Percentiles rank a stretch among this genome's conserved stretches.
Evolutionary conservation across 2,329 filamentous ascomycete species (phyloP).

Genomic region (Diaporthe capsici): DNA sequence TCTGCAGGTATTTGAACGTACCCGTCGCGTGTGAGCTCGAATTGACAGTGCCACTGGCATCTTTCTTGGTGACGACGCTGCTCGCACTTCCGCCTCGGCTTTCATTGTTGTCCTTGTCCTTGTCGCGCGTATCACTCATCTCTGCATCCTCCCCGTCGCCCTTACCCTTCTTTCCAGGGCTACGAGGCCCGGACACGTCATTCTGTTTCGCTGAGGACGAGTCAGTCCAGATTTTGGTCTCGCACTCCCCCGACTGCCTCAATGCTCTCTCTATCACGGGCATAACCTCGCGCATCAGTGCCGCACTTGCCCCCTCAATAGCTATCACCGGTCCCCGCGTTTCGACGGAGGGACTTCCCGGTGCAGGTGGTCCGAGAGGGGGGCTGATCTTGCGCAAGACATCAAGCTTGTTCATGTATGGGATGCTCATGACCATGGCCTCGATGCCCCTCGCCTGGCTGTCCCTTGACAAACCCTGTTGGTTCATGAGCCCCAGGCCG

Average conservation of each 20-base stretch:
- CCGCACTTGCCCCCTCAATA: conserved; percentile 79
- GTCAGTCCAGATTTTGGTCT: conserved; percentile 62
- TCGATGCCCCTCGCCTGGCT: conserved; percentile 66
- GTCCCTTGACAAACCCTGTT: conserved; percentile 40
- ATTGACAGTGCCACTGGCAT: not conserved
- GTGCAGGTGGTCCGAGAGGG: conserved; percentile 64
- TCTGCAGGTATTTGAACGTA: conserved; percentile 70
- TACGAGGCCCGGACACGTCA: conserved; percentile 43
- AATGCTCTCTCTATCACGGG: conserved; percentile 76
- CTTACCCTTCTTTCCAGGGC: conserved; percentile 51
- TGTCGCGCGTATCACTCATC: conserved; percentile 29
- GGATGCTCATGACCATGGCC: conserved; percentile 81
- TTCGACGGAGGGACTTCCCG: conserved; percentile 50
- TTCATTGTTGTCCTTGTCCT: not conserved
- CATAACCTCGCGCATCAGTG: conserved; percentile 70
- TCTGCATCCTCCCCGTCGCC: conserved; percentile 28
- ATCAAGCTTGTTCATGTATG: conserved; percentile 81
- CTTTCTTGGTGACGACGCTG: conserved; percentile 1
- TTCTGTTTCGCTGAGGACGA: conserved; percentile 16
- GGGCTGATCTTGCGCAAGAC: conserved; percentile 83
- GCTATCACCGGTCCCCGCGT: conserved; percentile 85
- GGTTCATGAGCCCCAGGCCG: conserved; percentile 33
- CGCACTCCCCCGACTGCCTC: conserved; percentile 57
- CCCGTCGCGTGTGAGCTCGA: not conserved
- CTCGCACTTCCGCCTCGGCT: conserved; percentile 32